These are phyloP conservation scores for Vitis hybrid DNA, from an alignment of 177 flowering plant species.

Conservation along the genomic window DNA sequence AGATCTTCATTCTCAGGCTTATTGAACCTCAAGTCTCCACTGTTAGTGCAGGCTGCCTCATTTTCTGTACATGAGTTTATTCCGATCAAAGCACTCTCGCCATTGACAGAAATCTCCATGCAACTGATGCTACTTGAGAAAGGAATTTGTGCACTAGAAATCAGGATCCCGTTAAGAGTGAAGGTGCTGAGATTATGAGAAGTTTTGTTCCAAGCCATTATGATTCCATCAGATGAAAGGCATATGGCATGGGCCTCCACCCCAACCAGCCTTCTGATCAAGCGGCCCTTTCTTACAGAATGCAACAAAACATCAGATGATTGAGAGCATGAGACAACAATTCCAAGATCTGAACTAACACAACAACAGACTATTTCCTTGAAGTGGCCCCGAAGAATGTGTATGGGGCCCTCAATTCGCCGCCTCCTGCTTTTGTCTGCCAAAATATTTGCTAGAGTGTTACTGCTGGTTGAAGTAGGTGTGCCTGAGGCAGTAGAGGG, in stretches of 20 bases:
- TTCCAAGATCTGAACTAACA: constrained; percentile 82
- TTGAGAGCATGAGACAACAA: constrained; percentile 75
- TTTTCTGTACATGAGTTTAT: constrained; percentile 46
- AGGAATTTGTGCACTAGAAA: constrained; percentile 57
- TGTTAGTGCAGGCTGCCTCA: constrained; percentile 26
- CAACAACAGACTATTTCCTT: constrained; percentile 75
- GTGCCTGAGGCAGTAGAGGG: constrained; percentile 42
- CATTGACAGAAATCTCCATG: constrained; percentile 87
- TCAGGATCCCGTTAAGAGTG: constrained; percentile 72
- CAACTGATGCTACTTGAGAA: constrained; percentile 61
- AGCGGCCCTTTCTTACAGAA: constrained; percentile 80
- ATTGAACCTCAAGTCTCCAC: constrained; percentile 22
- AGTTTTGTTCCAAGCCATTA: constrained; percentile 77
- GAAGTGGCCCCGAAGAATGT: constrained; percentile 85
- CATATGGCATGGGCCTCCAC: constrained; percentile 77
- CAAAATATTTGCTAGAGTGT: constrained; percentile 36
- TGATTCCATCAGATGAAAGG: constrained; percentile 76
- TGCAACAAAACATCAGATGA: constrained; percentile 84
- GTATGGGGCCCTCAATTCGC: constrained; percentile 93
- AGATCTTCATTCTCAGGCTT: constrained; percentile 21
- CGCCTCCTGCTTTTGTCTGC: constrained; percentile 54
- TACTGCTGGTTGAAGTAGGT: constrained; percentile 47
- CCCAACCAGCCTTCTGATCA: constrained; percentile 66
- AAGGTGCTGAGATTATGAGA: constrained; percentile 54
- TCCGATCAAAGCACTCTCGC: constrained; percentile 71